phyloP scores from a whole-genome alignment of 192 early-diverging fungal genomes.

The Podila horticola region DNA sequence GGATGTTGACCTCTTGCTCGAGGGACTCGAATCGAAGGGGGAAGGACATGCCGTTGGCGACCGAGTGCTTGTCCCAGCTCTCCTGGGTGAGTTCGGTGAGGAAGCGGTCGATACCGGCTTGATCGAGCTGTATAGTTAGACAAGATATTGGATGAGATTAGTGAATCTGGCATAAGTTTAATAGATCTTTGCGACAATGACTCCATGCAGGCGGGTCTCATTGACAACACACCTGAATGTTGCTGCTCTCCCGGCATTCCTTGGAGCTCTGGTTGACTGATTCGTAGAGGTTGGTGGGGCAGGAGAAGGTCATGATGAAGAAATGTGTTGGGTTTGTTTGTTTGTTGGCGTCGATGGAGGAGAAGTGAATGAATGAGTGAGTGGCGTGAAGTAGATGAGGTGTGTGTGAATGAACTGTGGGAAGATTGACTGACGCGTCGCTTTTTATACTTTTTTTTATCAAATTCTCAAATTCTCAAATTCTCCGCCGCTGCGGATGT shows the following conservation, averaged over 20 bases:
- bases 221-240: slow-evolving; percentile 27
- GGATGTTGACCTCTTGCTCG: slow-evolving; percentile 81
- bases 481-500: too few relatives aligned
- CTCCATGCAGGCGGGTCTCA: too few relatives aligned
- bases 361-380: not conserved
- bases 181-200: not conserved
- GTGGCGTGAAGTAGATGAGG: not conserved
- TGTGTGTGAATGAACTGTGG: not conserved
- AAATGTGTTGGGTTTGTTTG: too few relatives aligned
- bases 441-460: not conserved
- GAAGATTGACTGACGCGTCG: not conserved
- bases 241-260: slow-evolving; percentile 42
- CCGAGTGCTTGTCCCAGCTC: slow-evolving; percentile 53
- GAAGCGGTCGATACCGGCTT: slow-evolving; percentile 23
- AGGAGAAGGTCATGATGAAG: slow-evolving; percentile 37
- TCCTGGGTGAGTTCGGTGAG: slow-evolving; percentile 42
- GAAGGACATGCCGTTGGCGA: slow-evolving; percentile 65
- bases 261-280: slow-evolving; percentile 28
- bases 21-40: slow-evolving; percentile 81
- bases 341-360: too few relatives aligned
- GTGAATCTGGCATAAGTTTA: not conserved
- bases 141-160: not conserved
- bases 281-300: slow-evolving; percentile 40
- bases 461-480: not conserved
- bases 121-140: slow-evolving; percentile 25